Conservation (phyloP, 2,329 filamentous ascomycete genomes). For the Neonectria hederae region DNA sequence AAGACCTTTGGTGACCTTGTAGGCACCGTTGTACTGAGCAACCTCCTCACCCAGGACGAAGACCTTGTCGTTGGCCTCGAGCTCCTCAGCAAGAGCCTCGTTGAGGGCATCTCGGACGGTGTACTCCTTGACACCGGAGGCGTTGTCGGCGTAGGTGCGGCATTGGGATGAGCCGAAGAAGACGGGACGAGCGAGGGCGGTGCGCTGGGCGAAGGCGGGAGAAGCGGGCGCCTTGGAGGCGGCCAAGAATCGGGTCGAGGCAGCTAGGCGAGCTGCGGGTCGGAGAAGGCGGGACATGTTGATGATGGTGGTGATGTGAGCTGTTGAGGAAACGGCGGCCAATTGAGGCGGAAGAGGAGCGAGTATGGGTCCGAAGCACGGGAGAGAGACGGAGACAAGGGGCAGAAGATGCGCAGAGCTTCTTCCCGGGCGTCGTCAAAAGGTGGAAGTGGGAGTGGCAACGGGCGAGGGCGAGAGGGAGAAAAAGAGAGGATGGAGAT, state of each 20-base stretch:
- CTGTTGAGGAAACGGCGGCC: slow-evolving; percentile 26
- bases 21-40: slow-evolving; percentile 99
- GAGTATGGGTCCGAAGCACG: slow-evolving; percentile 23
- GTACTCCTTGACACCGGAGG: slow-evolving; percentile 81
- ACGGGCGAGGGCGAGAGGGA: slow-evolving; percentile 25
- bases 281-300: slow-evolving; percentile 63
- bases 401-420: slow-evolving; percentile 37
- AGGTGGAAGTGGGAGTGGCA: slow-evolving; percentile 39
- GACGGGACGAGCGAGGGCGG: slow-evolving; percentile 50
- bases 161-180: slow-evolving; percentile 56
- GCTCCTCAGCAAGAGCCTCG: slow-evolving; percentile 96
- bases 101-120: slow-evolving; percentile 98
- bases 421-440: slow-evolving; percentile 39
- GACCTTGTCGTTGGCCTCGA: slow-evolving; percentile 93
- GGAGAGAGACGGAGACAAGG: slow-evolving; percentile 23
- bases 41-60: slow-evolving; percentile 98
- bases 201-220: slow-evolving; percentile 51
- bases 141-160: slow-evolving; percentile 64
- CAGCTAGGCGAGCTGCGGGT: slow-evolving; percentile 60
- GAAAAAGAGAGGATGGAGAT: slow-evolving; percentile 40
- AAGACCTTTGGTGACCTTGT: slow-evolving; percentile 99
- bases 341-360: slow-evolving; percentile 37
- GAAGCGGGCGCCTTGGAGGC: slow-evolving; percentile 46
- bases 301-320: slow-evolving; percentile 28
- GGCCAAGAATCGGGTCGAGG: slow-evolving; percentile 52